Percentiles rank a stretch among this genome's conserved stretches.
phyloP scores from a whole-genome alignment of 2,329 filamentous ascomycete species.

The Sclerotinia minor region DNA sequence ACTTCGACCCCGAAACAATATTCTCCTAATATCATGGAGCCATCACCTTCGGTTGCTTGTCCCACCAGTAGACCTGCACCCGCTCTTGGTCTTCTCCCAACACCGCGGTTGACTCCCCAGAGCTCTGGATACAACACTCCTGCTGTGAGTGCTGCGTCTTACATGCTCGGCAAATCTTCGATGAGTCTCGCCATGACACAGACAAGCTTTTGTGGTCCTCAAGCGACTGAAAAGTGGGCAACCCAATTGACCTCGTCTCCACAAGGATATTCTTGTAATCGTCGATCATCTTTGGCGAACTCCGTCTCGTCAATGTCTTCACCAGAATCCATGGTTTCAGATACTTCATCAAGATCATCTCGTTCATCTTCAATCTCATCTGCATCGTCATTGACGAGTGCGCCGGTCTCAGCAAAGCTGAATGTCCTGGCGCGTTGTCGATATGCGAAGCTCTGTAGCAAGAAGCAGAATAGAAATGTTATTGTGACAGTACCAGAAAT shows the following conservation, averaged over 20 bases:
- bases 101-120: slow-evolving; percentile 59
- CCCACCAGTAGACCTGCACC: slow-evolving; percentile 52
- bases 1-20: slow-evolving; percentile 47
- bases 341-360: slow-evolving; percentile 56
- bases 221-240: slow-evolving; percentile 56
- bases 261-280: slow-evolving; percentile 50
- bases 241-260: slow-evolving; percentile 52
- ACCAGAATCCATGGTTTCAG: slow-evolving; percentile 67
- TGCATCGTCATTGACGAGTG: slow-evolving; percentile 59
- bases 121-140: slow-evolving; percentile 58
- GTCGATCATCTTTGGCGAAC: slow-evolving; percentile 63
- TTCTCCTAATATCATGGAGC: slow-evolving; percentile 53
- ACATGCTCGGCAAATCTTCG: slow-evolving; percentile 53
- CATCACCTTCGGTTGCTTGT: slow-evolving; percentile 47
- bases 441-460: slow-evolving; percentile 57
- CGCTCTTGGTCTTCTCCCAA: slow-evolving; percentile 57
- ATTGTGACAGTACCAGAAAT: slow-evolving; percentile 60
- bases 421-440: slow-evolving; percentile 65
- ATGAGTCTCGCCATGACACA: slow-evolving; percentile 64
- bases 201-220: slow-evolving; percentile 48
- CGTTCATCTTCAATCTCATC: slow-evolving; percentile 66
- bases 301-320: slow-evolving; percentile 64
- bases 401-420: slow-evolving; percentile 56
- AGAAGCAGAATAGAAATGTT: slow-evolving; percentile 55
- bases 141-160: slow-evolving; percentile 56